Percentiles rank a stretch among this genome's conserved stretches.
phyloP scores from a whole-genome alignment of 192 early-diverging fungal species.

The Backusella psychrophila region DNA sequence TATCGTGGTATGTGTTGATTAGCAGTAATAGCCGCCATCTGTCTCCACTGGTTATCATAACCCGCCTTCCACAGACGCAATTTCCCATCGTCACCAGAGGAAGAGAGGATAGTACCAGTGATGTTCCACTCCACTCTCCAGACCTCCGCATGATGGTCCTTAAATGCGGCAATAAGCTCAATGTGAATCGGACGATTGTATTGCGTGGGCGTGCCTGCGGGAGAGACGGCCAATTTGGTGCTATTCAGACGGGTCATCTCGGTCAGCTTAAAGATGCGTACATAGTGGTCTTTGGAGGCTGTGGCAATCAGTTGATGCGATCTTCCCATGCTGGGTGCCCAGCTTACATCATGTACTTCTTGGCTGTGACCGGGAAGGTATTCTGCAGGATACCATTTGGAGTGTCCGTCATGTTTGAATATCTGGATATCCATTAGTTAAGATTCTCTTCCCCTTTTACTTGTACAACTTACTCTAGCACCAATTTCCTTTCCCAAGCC shows the following conservation, averaged over 20 bases:
- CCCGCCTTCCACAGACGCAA: constrained; percentile 79
- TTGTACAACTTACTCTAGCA: constrained; percentile 54
- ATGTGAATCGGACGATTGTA: constrained; percentile 48
- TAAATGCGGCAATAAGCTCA: constrained; percentile 53
- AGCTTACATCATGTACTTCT: constrained; percentile 65
- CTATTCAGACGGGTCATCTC: constrained; percentile 20
- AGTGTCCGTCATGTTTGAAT: constrained; percentile 52
- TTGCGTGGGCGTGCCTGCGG: constrained; percentile 28
- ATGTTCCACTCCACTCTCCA: constrained; percentile 90
- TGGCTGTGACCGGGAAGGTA: constrained; percentile 59
- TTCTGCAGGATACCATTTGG: constrained; percentile 63
- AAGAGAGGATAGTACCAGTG: constrained; percentile 75
- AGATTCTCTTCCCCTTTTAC: too few species aligned
- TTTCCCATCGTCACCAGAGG: constrained; percentile 81
- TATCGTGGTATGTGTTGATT: constrained; percentile 34
- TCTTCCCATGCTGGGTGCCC: constrained; percentile 71
- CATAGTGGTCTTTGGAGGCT: constrained; percentile 69
- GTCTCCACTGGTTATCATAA: constrained; percentile 54
- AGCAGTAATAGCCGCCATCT: constrained; percentile 57
- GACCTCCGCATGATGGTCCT: constrained; percentile 66
- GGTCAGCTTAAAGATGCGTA: constrained; percentile 75
- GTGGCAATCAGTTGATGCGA: constrained; percentile 84
- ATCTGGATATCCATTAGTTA: constrained; percentile 26
- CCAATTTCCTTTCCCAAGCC: constrained; percentile 80
- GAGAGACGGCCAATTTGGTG: not conserved